phyloP scores from a whole-genome alignment of 1,139 yeast species.

The Candida neerlandica region DNA sequence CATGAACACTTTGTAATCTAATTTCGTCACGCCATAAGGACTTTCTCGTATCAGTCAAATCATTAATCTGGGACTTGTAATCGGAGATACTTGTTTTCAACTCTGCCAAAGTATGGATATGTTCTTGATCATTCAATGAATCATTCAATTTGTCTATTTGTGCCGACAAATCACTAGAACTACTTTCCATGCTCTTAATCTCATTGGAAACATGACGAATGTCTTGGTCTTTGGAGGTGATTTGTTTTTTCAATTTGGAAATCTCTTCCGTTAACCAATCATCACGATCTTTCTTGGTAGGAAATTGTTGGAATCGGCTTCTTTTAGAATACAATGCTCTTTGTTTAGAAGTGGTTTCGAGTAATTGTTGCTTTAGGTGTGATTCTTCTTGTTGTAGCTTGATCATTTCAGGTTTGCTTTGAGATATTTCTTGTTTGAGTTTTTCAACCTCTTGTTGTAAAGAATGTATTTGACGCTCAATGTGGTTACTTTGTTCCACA shows the following conservation, averaged over 20 bases:
- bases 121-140: constrained; percentile 27
- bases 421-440: constrained; percentile 26
- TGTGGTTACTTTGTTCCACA: constrained; percentile 19
- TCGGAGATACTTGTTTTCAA: constrained; percentile 38
- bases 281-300: constrained; percentile 61
- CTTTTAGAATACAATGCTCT: constrained; percentile 72
- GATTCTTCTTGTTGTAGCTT: constrained; percentile 44
- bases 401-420: constrained; percentile 45
- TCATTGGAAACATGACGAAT: constrained; percentile 23
- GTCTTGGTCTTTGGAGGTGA: constrained; percentile 27
- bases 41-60: constrained; percentile 67
- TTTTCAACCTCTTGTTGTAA: constrained; percentile 22
- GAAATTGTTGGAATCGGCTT: constrained; percentile 67
- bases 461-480: constrained; percentile 22
- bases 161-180: constrained; percentile 23
- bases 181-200: constrained; percentile 21
- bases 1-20: constrained; percentile 55
- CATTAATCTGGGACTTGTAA: constrained; percentile 43
- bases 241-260: constrained; percentile 20
- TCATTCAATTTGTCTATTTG: constrained; percentile 46
- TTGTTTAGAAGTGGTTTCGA: constrained; percentile 54
- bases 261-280: constrained; percentile 57
- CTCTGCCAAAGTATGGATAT: constrained; percentile 23
- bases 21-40: constrained; percentile 81
- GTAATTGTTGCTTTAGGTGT: constrained; percentile 40